phyloP scores from a whole-genome alignment of 2,329 filamentous ascomycete genomes.

The Hypoxylon sp. region DNA sequence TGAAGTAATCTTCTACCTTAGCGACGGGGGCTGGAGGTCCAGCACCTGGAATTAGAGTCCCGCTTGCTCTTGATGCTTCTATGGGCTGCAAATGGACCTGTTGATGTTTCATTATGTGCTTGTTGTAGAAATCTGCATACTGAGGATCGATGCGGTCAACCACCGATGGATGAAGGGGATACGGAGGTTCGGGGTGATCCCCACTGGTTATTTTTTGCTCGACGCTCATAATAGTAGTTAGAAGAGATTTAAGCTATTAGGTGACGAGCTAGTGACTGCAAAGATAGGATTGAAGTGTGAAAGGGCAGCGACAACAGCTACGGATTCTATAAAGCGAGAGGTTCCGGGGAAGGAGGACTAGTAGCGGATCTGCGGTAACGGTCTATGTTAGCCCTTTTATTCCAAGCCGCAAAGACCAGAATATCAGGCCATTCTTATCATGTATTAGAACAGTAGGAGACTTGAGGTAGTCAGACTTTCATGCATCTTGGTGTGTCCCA shows the following conservation, averaged over 20 bases:
- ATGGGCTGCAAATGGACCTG: conserved; percentile 70
- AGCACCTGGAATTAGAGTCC: conserved; percentile 67
- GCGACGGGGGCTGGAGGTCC: conserved; percentile 65
- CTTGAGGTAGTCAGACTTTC: conserved; percentile 24
- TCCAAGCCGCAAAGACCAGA: neutral
- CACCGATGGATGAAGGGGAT: conserved; percentile 65
- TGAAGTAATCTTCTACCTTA: conserved; percentile 61
- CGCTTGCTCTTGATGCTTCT: conserved; percentile 64
- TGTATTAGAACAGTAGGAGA: conserved; percentile 3
- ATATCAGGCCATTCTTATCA: conserved; percentile 10
- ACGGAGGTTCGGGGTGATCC: conserved; percentile 50
- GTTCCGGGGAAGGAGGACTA: neutral
- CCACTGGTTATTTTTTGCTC: conserved; percentile 26
- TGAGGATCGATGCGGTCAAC: conserved; percentile 63
- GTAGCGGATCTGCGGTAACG: neutral
- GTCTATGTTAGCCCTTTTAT: conserved; percentile 9
- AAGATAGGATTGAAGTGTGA: conserved; percentile 7
- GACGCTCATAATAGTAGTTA: conserved; percentile 35
- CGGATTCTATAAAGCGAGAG: neutral
- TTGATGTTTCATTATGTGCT: conserved; percentile 64
- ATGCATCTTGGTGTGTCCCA: conserved; percentile 32
- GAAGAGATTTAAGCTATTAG: conserved; percentile 1
- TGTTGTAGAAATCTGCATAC: conserved; percentile 68
- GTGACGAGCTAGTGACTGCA: conserved; percentile 1
- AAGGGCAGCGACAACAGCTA: neutral